Base-by-base conservation (phyloP, 1,284 basidiomycete species). In the Tilletia setariae region DNA sequence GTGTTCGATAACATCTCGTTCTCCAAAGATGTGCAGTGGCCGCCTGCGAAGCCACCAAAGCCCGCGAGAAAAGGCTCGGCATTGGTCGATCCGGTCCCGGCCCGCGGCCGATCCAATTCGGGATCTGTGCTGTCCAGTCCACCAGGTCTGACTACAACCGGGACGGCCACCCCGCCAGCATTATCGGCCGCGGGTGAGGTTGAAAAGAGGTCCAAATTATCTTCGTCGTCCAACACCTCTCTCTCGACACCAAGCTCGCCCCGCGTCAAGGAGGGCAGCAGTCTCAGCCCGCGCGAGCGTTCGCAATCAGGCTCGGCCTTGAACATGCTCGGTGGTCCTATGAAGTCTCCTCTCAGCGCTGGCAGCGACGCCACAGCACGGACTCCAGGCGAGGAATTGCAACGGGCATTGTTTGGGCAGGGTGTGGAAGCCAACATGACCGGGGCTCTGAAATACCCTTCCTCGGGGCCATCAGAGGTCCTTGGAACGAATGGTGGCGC, bases 1-100 rank as follows among this genome's bases (percentile, higher is more conserved):
- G 67, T 73, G 35, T 81, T 82, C 64, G 79, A 82, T 49, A 82
- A 82, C 44, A 72, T 82, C 11, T 76, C 77, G 25, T 82, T 82
- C 65, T 77, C 76, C 1, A 73, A 74, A 40, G 77, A 80, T 53
- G 66, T 73, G n/a, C 68, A 67, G 47, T 82, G 80, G 80, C 65
- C 30, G 43, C 69, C 64, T 21, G 23, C 51, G 13, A 53, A 53
- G 21, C 35, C 35, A 6, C 35, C 35, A 4, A 40, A 40, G 35
- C 35, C 35, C 53, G 6, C 23, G 8, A 35, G 16, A 23, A 28
- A 19, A 16, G 30, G 19, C 53, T 16, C 53, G 53, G 30, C 19
- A 49, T 23, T n/a, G 53, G 53, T 23, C 21, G 21, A 28, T 9
- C 70, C 70, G 25, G 25, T 56, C 42, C 21, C 35, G 43, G 21